A percentile compares a stretch with the other conserved stretches of the same genome.
Conservation (phyloP, 176 grass and related monocot species). For the Elaeis guineensis region DNA sequence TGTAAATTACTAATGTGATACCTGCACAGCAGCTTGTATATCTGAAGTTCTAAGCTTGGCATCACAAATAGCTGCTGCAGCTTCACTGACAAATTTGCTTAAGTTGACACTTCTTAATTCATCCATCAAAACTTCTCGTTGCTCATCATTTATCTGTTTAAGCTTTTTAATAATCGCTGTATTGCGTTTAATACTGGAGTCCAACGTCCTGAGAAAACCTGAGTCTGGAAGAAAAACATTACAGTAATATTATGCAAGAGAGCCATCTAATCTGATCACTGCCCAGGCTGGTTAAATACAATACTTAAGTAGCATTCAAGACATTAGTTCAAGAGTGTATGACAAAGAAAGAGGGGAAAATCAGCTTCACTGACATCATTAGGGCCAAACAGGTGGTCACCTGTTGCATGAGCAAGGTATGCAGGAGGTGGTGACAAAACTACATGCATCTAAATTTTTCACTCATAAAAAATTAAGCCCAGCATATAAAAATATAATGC, state of each 20-base stretch:
- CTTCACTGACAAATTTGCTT: slow-evolving; percentile 99
- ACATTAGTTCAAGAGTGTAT: no score
- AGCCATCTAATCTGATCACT: neutral
- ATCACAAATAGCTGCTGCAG: slow-evolving; percentile 91
- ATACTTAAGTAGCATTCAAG: neutral
- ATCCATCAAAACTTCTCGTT: slow-evolving; percentile 74
- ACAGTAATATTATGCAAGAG: slow-evolving; percentile 12
- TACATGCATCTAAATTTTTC: no score
- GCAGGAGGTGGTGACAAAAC: no score
- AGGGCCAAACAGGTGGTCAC: no score
- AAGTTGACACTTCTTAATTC: slow-evolving; percentile 96
- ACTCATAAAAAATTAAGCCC: no score
- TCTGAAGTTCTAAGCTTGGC: slow-evolving; percentile 94
- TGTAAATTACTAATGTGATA: slow-evolving; percentile 12
- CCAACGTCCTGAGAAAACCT: slow-evolving; percentile 79
- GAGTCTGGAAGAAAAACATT: slow-evolving; percentile 62
- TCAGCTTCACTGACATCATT: no score
- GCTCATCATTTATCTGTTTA: slow-evolving; percentile 92
- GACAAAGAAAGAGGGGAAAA: no score
- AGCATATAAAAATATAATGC: no score
- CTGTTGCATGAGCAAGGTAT: no score
- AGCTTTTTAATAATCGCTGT: slow-evolving; percentile 95
- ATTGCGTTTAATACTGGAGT: slow-evolving; percentile 90
- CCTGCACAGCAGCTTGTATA: slow-evolving; percentile 97
- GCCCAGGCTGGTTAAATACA: slow-evolving; percentile 4